Evolutionary conservation across 305 asterid genomes (phyloP).

Genomic region (Fraxinus latifolia): DNA sequence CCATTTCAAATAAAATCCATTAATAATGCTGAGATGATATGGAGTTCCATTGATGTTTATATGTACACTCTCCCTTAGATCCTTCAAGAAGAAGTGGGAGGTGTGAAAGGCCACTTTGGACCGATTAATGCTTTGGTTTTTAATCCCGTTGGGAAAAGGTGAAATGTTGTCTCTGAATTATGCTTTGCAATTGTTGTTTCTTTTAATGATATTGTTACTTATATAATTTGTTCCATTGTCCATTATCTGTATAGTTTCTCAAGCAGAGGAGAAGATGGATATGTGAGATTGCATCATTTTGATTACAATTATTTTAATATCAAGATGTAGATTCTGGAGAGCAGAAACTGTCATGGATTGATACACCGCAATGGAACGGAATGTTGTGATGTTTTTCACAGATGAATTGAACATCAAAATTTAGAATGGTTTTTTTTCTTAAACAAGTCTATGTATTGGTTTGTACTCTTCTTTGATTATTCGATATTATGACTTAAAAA

Average conservation of each 20-base stretch:
- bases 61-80: conserved; percentile 37
- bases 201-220: background rate
- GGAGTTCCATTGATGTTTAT: background rate
- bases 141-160: conserved; percentile 88
- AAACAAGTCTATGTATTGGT: no score
- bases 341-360: background rate
- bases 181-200: background rate
- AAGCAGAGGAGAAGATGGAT: conserved; percentile 93
- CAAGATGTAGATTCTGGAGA: conserved; percentile 44
- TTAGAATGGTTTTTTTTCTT: no score
- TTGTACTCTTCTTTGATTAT: no score
- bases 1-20: background rate
- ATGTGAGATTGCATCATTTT: conserved; percentile 79
- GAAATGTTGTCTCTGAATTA: background rate
- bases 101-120: conserved; percentile 88
- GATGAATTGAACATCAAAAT: no score
- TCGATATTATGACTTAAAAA: no score
- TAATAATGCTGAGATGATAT: background rate
- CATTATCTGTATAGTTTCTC: conserved; percentile 44
- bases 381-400: no score
- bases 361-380: no score
- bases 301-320: conserved; percentile 79
- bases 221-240: background rate
- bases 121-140: conserved; percentile 92
- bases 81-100: conserved; percentile 80